Percentiles rank a stretch among this genome's conserved stretches.
phyloP scores from a whole-genome alignment of 75 land plant species.

The Chamaecyparis obtusa region DNA sequence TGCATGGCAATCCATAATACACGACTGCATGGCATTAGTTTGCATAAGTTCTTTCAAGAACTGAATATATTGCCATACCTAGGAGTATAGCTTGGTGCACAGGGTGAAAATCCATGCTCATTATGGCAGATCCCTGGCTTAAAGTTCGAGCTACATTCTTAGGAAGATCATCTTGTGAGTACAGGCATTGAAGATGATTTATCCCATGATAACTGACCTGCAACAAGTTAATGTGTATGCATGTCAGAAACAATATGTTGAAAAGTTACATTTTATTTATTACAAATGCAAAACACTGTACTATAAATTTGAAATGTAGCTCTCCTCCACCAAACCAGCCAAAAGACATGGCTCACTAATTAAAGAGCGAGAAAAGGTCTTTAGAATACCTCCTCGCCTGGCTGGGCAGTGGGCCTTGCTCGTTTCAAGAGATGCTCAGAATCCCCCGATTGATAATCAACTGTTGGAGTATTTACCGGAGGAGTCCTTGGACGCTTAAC shows the following conservation, averaged over 20 bases:
- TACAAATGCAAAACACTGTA: neutral
- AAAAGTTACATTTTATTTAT: neutral
- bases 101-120: slow-evolving; percentile 94
- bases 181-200: slow-evolving; percentile 46
- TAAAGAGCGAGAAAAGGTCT: neutral
- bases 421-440: slow-evolving; percentile 71
- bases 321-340: neutral
- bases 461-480: slow-evolving; percentile 40
- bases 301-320: neutral
- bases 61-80: slow-evolving; percentile 34
- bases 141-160: slow-evolving; percentile 68
- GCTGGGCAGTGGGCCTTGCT: slow-evolving; percentile 46
- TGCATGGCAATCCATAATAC: neutral
- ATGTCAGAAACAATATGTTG: neutral
- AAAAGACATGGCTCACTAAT: neutral
- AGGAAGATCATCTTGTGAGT: slow-evolving; percentile 73
- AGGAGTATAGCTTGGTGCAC: slow-evolving; percentile 65
- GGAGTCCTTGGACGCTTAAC: slow-evolving; percentile 77
- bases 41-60: neutral
- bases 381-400: slow-evolving; percentile 54
- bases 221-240: neutral
- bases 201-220: slow-evolving; percentile 42
- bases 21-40: neutral
- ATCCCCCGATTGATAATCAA: slow-evolving; percentile 73
- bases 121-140: slow-evolving; percentile 65